Evolutionary conservation across 2,329 filamentous ascomycete species (phyloP).

Genomic region (Zasmidium citrigriseum): DNA sequence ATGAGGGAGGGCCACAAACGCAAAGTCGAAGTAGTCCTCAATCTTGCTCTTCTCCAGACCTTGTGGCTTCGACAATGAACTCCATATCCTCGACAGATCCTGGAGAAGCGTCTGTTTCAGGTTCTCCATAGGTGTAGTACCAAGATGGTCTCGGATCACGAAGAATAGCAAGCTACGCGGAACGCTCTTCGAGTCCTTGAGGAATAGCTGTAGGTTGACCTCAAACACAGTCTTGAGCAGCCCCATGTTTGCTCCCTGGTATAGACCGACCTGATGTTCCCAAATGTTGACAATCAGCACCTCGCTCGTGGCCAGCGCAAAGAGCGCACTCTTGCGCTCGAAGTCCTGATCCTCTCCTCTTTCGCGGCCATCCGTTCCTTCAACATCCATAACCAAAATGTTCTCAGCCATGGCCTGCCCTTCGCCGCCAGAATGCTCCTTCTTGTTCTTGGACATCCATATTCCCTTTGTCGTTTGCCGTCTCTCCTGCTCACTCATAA

Average conservation of each 20-base stretch:
- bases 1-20: slow-evolving; percentile 91
- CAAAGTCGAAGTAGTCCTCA: slow-evolving; percentile 98
- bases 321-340: slow-evolving; percentile 95
- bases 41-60: slow-evolving; percentile 87
- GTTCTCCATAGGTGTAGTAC: slow-evolving; percentile 85
- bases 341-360: slow-evolving; percentile 98
- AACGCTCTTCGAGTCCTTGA: slow-evolving; percentile 91
- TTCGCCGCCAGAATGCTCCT: slow-evolving; percentile 45
- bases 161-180: slow-evolving; percentile 95
- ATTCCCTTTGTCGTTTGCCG: slow-evolving; percentile 98
- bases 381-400: slow-evolving; percentile 98
- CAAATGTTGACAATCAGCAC: slow-evolving; percentile 98
- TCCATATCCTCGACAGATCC: slow-evolving; percentile 90
- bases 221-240: slow-evolving; percentile 98
- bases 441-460: slow-evolving; percentile 98
- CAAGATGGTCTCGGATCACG: slow-evolving; percentile 95
- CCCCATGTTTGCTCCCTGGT: slow-evolving; percentile 99
- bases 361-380: slow-evolving; percentile 95
- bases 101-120: slow-evolving; percentile 87
- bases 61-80: slow-evolving; percentile 84
- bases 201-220: slow-evolving; percentile 94
- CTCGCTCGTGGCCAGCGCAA: slow-evolving; percentile 95
- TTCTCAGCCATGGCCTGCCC: slow-evolving; percentile 83
- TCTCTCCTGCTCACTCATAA: slow-evolving; percentile 94
- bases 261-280: slow-evolving; percentile 97